Evolutionary conservation across 768 basidiomycete species (phyloP), one percentile per base, ranked within the genome.

Genomic region (Russula compacta): DNA sequence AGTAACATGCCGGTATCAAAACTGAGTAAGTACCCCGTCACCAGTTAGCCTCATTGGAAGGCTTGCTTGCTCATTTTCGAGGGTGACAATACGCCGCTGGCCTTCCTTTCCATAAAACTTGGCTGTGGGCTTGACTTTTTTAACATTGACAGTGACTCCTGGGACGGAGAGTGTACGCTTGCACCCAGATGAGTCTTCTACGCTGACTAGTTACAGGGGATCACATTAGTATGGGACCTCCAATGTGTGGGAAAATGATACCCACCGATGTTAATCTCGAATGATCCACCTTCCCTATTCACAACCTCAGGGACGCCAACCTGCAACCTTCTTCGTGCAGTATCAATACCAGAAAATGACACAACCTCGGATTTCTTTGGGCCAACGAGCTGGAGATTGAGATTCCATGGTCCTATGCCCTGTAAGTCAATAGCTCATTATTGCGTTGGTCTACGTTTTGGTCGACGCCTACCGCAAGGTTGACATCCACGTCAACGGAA

Each of bases 361-460:
- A 89, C 63, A 11, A 76, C 79, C 63, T 89, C 84, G 1, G 87
- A 81, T 39, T 77, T 80, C 56, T 81, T 81, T 4, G 87, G 84
- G 6, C 89, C 88, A 42, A 90, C 86, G 12, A 92, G 76, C 67
- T 92, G 88, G 24, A 95, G 75, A 50, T 89, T 88, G 33, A 98
- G 70, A 67, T 83, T 89, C 89, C 95, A 95, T 2, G 97, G 95
- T 4, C 89, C 83, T 4, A 85, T 89, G 52, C 97, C 97, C 88
- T 94, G 54, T 14, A 51, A 47, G 14, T 29, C 32, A 29, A 10
- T 58, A 53, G 11, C 42, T 11, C 14, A 46, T 61, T 2, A 64
- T 63, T 19, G 66, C 2, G 33, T 38, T 40, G 12, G 24, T 24
- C 29, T n/a, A 33, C 35, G 33, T 24, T 12, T 24, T 54, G 15